Evolutionary conservation across 192 early-diverging fungal genomes (phyloP).

Genomic region (Rhizophagus clarus): DNA sequence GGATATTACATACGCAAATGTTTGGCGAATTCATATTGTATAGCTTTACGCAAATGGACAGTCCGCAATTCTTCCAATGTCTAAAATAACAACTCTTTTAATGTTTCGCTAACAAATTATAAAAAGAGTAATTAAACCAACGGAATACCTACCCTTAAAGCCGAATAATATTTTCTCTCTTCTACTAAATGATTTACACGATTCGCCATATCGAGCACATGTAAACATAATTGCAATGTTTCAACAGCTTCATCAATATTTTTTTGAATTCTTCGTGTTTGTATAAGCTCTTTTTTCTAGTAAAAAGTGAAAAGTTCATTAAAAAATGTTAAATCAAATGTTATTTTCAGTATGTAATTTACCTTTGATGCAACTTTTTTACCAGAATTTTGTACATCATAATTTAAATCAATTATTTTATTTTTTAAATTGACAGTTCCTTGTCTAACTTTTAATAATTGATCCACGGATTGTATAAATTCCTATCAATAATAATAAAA

Average conservation of each 20-base stretch:
- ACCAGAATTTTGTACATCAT: conserved; percentile 82
- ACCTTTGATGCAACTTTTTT: conserved; percentile 80
- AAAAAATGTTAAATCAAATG: neutral
- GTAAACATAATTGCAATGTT: conserved; percentile 76
- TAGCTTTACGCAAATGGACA: conserved; percentile 71
- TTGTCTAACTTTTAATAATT: conserved; percentile 91
- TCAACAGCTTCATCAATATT: conserved; percentile 89
- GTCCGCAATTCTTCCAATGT: conserved; percentile 84
- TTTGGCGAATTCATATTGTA: conserved; percentile 81
- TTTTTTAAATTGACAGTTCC: conserved; percentile 83
- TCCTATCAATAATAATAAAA: conserved; percentile 54
- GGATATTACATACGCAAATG: conserved; percentile 64
- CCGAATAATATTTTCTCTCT: conserved; percentile 86
- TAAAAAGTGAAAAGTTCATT: neutral
- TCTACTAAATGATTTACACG: conserved; percentile 79
- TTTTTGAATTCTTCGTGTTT: conserved; percentile 74
- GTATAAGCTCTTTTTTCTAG: conserved; percentile 81
- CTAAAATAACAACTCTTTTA: conserved; percentile 38
- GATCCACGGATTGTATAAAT: conserved; percentile 92
- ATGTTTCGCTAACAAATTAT: neutral
- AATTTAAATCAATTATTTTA: conserved; percentile 85
- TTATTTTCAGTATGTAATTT: neutral
- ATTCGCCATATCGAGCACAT: conserved; percentile 87
- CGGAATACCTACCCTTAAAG: conserved; percentile 65
- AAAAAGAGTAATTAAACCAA: neutral